A percentile compares a stretch with the other conserved stretches of the same genome.
Conservation (phyloP, 257 asterid genomes). For the Anisodus acutangulus region DNA sequence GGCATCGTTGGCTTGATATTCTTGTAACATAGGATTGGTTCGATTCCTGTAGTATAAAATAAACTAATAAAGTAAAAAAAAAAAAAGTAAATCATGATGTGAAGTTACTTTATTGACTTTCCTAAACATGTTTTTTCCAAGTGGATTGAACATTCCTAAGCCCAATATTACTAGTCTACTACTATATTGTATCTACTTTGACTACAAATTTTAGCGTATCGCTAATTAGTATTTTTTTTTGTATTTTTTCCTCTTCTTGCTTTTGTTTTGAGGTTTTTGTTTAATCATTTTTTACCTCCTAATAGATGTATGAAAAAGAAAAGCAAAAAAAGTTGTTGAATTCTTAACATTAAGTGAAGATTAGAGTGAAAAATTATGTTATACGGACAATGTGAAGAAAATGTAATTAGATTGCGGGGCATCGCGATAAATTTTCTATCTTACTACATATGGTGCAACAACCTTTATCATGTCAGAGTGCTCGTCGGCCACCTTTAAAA, state of each 20-base stretch:
- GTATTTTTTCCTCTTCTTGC: not conserved
- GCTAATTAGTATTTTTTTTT: not conserved
- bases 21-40: constrained; percentile 25
- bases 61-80: too few relatives aligned
- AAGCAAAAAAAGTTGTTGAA: not conserved
- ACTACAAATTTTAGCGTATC: not conserved
- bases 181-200: not conserved
- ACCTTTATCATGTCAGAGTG: too few relatives aligned
- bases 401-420: too few relatives aligned
- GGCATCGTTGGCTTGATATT: not conserved
- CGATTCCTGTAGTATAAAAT: not conserved
- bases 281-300: not conserved
- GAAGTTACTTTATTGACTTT: constrained; percentile 32
- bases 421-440: too few relatives aligned
- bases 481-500: too few relatives aligned
- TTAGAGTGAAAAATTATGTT: not conserved
- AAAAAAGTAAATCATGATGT: constrained; percentile 35
- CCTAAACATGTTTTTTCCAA: not conserved
- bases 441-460: too few relatives aligned
- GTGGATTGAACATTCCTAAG: not conserved
- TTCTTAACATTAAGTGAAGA: too few relatives aligned
- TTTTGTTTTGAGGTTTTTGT: not conserved
- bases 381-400: too few relatives aligned
- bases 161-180: not conserved
- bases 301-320: not conserved